Base-by-base conservation (phyloP, 2,329 filamentous ascomycete species). In the Lithohypha guttulata region DNA sequence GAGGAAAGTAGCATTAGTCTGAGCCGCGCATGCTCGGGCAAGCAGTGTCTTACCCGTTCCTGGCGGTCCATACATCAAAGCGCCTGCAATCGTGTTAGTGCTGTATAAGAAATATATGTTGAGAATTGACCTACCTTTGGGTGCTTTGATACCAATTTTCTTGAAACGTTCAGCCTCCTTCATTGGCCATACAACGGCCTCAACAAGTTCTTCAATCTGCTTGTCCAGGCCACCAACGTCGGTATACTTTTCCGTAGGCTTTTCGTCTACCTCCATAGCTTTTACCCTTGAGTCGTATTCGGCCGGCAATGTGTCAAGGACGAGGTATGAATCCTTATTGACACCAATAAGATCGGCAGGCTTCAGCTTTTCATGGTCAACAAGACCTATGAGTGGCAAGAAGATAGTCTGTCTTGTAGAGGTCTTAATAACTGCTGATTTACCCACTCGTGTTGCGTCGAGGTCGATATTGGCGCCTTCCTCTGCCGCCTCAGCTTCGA, bases 231-330 rank as follows among this genome's bases (percentile, higher is more conserved):
- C 91, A 65, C 91, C 91, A 10, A 98, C 93, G 66, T 98, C 91
- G 39, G 81, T 91, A 68, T 98, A 98, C 66, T 96, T 94, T 65
- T 98, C 91, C 26, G 87, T 96, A 7, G 91, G 93, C 72, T 98
- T 98, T 73, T 98, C 93, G 56, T 98, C 91, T 6, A 98, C 91
- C 69, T 98, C 93, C 91, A 98, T 98, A 23, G 93, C 93, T 70
- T 98, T 98, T 51, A 98, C 91, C 62, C 91, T 79, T 66, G 89
- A 96, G 59, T 98, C 91, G 58, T 98, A 98, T 62, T 98, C 93
- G 32, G 91, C 91, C 1, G 91, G 91, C 50, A 98, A 71, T 17
- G 91, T 98, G 59, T 98, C 93, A 42, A 98, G 74, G 50, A 98
- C 84, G 23, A 98, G 78, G 60, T 98, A 98, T 42, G 89, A 96